Base-by-base conservation (phyloP, 345 rosid species). In the Hevea brasiliensis region DNA sequence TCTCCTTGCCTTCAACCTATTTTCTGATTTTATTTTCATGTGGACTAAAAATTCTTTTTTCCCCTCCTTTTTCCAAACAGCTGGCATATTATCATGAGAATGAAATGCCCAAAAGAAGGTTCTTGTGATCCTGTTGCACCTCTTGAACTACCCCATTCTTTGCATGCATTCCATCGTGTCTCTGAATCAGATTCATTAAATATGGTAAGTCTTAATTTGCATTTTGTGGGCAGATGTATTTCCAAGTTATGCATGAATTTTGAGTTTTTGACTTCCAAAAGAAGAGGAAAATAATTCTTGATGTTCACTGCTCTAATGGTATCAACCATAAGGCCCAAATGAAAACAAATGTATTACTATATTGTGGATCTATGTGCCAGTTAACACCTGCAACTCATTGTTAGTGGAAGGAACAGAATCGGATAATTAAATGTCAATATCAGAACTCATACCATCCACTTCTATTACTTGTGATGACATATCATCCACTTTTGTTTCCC, bases 131-230 rank as follows among this genome's bases (percentile, higher is more conserved):
- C 89, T 57, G 84, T 85, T 80, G 84, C 88, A 32, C 90, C 89
- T 55, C 95, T 84, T 72, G 90, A 90, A 44, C 84, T 88, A 65
- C 95, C 95, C 27, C 92, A 90, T 81, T 88, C 92, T 40, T 75
- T 90, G 83, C 95, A 90, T 29, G 87, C 89, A 61, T 81, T 90
- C 81, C 92, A 88, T 73, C 92, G 86, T 63, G 84, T 88, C 68
- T 84, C 90, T 37, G 57, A 66, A 45, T 65, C 81, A 40, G 90
- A 88, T 67, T 21, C 68, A 78, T 44, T 83, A 45, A 84, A 80
- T 68, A 76, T 65, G 83, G 95, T 84, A 77, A 83, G 83, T 70
- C 64, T 47, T 45, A 13, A 29, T 21, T 61, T 72, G 0, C 29
- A 15, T 48, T 60, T 12, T 71, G 20, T 66, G 53, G 17, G 18